Evolutionary conservation across 2,329 filamentous ascomycete species (phyloP), one percentile per base, ranked within the genome.

Genomic region (Aspergillus thermomutatus): DNA sequence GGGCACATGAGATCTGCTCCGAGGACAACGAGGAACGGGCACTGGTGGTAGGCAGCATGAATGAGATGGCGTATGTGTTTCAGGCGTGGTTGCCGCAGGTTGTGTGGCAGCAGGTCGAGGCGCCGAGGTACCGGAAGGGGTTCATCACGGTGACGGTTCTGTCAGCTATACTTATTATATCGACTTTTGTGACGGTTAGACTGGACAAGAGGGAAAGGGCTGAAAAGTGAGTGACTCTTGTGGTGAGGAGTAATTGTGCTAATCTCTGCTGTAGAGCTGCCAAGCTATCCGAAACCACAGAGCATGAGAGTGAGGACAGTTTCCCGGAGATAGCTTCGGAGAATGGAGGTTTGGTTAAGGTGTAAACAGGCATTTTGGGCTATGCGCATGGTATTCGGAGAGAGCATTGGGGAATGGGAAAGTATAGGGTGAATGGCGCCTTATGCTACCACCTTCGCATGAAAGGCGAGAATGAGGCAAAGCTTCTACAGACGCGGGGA

Each of bases 41-140:
- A 0, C 74, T 90, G 3, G 85, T 89, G 0, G 80, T 87, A 0
- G 87, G 79, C 0, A 74, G 78, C 17, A 89, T 89, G 84, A 90
- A 89, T 58, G 82, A 87, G 66, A 81, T 89, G 75, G 86, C 86
- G 0, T 88, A 89, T 58, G 85, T 88, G 1, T 72, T 90, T 46
- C 86, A 89, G 65, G 84, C 86, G 0, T 90, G 87, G 87, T 68
- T 90, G 45, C 87, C 87, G 6, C 77, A 87, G 31, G 67, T 88
- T 8, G 79, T 88, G 9, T 89, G 86, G 86, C 82, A 85, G 71
- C 83, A 86, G 65, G 77, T 85, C 0, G 84, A 88, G 55, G 83
- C 81, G 0, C 86, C 86, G 0, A 61, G 74, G 46, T 89, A 88
- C 40, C 67, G 61, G 0, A 87, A 87, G 63, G 86, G 86, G 0